Percentiles rank a stretch among this genome's conserved stretches.
Conservation (phyloP, 768 basidiomycete genomes). For the Leccinellum rugosiceps region DNA sequence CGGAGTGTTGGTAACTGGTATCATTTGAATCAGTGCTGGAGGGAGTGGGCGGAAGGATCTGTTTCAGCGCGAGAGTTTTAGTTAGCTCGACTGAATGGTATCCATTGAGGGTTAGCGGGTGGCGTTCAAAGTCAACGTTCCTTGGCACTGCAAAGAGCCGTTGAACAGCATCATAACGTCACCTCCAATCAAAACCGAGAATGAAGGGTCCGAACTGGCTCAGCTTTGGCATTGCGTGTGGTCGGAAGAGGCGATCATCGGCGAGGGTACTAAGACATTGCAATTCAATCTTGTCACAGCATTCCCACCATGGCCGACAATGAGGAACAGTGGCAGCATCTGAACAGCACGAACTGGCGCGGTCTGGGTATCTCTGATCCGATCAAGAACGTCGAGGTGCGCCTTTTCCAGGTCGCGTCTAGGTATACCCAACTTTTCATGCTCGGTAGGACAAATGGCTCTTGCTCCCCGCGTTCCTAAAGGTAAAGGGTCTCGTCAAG, state of each 20-base stretch:
- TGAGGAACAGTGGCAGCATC: conserved; percentile 59
- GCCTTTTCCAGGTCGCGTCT: conserved; percentile 22
- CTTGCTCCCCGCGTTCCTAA: conserved; percentile 90
- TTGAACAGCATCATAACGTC: too few relatives aligned
- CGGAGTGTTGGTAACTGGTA: not conserved
- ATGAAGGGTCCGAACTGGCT: too few relatives aligned
- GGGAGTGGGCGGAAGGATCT: not conserved
- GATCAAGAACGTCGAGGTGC: conserved; percentile 85
- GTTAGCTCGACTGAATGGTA: not conserved
- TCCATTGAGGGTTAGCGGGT: not conserved
- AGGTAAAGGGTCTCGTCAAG: conserved; percentile 98
- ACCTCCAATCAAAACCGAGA: too few relatives aligned
- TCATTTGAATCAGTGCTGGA: conserved; percentile 3
- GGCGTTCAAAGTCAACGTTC: too few relatives aligned
- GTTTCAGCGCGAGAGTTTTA: not conserved
- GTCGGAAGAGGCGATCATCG: too few relatives aligned
- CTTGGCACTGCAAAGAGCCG: too few relatives aligned
- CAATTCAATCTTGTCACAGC: too few relatives aligned
- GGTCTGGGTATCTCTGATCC: conserved; percentile 84
- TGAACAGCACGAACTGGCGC: conserved; percentile 59
- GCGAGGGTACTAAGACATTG: too few relatives aligned
- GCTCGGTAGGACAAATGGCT: conserved; percentile 88
- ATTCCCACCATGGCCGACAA: conserved; percentile 31
- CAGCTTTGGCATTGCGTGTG: too few relatives aligned
- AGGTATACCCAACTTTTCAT: conserved; percentile 1